phyloP scores from a whole-genome alignment of 345 rosid species.

The Litchi chinensis region DNA sequence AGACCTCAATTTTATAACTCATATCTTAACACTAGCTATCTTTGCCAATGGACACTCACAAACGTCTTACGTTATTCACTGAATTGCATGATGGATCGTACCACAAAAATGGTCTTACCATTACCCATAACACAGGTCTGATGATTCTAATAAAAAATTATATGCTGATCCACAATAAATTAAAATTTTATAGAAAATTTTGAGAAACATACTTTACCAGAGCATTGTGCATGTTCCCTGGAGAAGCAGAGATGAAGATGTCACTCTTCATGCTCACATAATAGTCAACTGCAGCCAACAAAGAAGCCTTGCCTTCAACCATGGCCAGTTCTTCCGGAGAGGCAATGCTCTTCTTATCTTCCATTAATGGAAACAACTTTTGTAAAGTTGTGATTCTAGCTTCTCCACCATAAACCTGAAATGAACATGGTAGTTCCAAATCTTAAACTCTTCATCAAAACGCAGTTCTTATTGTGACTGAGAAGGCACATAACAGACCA shows the following conservation, averaged over 20 bases:
- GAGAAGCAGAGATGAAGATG: conserved; percentile 93
- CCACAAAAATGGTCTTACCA: background rate
- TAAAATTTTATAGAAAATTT: background rate
- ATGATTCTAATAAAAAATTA: background rate
- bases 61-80: background rate
- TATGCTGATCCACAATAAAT: background rate
- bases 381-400: conserved; percentile 72
- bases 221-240: conserved; percentile 99
- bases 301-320: conserved; percentile 80
- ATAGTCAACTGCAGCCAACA: conserved; percentile 90
- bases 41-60: background rate
- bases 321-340: conserved; percentile 59
- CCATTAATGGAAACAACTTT: conserved; percentile 74
- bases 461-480: background rate
- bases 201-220: conserved; percentile 45
- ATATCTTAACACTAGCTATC: background rate
- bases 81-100: background rate
- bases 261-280: conserved; percentile 92
- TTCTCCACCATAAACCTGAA: conserved; percentile 93
- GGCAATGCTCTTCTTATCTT: conserved; percentile 89
- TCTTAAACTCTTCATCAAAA: background rate
- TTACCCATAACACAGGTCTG: background rate
- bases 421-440: background rate
- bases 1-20: background rate
- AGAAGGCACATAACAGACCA: background rate